phyloP scores from a whole-genome alignment of 345 rosid genomes.

The Noccaea caerulescens region DNA sequence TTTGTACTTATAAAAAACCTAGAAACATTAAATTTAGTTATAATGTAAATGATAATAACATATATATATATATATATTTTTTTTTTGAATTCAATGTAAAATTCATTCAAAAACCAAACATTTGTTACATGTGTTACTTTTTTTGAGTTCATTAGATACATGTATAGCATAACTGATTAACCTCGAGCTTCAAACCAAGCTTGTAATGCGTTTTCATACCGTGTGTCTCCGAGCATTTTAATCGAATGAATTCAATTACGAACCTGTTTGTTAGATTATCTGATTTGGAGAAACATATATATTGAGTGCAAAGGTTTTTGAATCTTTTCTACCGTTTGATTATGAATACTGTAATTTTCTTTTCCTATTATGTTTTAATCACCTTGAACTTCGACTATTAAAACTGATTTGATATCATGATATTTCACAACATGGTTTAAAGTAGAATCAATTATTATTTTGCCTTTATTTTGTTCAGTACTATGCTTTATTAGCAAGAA shows the following conservation, averaged over 20 bases:
- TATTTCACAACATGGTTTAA: constrained; percentile 9
- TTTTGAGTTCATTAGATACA: no score
- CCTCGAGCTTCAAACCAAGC: no score
- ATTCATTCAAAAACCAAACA: no score
- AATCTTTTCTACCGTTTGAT: not conserved
- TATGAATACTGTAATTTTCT: not conserved
- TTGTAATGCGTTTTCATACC: no score
- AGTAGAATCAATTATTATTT: not conserved
- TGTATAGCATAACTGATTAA: no score
- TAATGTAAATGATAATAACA: not conserved
- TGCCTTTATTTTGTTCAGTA: not conserved
- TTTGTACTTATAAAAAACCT: not conserved
- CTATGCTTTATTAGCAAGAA: constrained; percentile 4
- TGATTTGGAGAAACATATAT: no score
- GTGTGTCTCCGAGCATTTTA: no score
- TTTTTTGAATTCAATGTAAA: no score
- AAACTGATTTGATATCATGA: not conserved
- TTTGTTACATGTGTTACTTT: no score
- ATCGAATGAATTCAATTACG: no score
- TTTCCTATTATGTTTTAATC: not conserved
- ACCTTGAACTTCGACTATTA: not conserved
- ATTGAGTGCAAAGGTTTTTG: not conserved
- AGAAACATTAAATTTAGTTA: not conserved
- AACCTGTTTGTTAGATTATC: no score
- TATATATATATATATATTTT: no score